phyloP scores from a whole-genome alignment of 441 rosid species.

The Populus tomentosa region DNA sequence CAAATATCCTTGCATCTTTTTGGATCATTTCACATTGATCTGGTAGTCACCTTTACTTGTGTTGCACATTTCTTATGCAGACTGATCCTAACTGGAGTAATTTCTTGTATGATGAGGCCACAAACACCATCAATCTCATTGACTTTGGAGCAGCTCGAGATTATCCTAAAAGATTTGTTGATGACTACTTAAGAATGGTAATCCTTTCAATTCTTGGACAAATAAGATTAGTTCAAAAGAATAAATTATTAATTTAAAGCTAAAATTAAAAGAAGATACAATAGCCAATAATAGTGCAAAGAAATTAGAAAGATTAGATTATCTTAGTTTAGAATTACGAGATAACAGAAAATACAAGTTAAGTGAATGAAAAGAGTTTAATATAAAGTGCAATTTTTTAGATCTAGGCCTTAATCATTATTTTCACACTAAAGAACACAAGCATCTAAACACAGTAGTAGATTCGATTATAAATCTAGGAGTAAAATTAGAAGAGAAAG shows the following conservation, averaged over 20 bases:
- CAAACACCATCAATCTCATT: constrained; percentile 72
- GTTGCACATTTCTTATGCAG: constrained; percentile 30
- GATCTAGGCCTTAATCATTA: too few species aligned
- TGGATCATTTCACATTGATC: neutral
- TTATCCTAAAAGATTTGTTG: constrained; percentile 76
- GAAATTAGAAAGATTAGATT: too few species aligned
- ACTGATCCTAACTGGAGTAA: constrained; percentile 99
- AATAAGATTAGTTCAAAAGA: neutral
- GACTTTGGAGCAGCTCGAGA: constrained; percentile 97
- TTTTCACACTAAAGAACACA: too few species aligned
- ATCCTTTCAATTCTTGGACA: constrained; percentile 7
- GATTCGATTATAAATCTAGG: too few species aligned
- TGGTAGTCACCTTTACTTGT: neutral
- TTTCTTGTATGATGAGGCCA: constrained; percentile 69
- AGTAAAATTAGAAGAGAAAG: too few species aligned
- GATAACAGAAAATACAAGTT: too few species aligned
- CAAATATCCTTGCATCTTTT: neutral
- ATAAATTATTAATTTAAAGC: neutral
- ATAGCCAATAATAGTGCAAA: too few species aligned
- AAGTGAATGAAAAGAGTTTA: too few species aligned
- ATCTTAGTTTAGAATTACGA: too few species aligned
- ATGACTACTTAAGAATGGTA: constrained; percentile 89
- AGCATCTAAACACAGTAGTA: too few species aligned
- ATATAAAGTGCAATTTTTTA: too few species aligned
- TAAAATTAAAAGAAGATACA: too few species aligned